Conservation (phyloP, 345 rosid species). For the Leavenworthia alabamica region DNA sequence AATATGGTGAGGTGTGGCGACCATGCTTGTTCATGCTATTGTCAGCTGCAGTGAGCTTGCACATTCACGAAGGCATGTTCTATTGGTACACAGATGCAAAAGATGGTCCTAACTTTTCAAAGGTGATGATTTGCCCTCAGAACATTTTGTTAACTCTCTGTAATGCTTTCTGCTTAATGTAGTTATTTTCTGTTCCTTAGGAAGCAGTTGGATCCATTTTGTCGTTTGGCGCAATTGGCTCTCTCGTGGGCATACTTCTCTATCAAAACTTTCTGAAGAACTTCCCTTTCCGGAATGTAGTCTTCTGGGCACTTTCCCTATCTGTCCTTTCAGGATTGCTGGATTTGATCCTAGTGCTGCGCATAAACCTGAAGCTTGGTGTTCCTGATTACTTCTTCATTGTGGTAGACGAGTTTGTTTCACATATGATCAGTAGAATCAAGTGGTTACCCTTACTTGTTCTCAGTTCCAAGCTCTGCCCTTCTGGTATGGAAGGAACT, state of each 20-base stretch:
- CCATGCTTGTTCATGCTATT: constrained; percentile 62
- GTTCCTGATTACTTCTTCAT: constrained; percentile 62
- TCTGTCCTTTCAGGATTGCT: constrained; percentile 57
- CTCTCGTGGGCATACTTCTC: constrained; percentile 54
- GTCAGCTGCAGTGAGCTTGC: constrained; percentile 56
- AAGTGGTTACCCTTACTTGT: constrained; percentile 72
- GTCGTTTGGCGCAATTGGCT: constrained; percentile 61
- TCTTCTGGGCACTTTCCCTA: constrained; percentile 59
- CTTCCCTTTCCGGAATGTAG: constrained; percentile 45
- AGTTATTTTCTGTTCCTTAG: constrained; percentile 31
- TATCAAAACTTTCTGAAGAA: constrained; percentile 55
- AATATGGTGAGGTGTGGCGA: constrained; percentile 56
- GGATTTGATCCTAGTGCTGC: constrained; percentile 54
- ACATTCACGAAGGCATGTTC: constrained; percentile 76
- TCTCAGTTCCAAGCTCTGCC: constrained; percentile 73
- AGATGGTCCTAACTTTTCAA: constrained; percentile 68
- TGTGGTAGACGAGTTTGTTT: constrained; percentile 50
- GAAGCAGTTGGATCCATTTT: constrained; percentile 59
- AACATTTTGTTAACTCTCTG: not conserved
- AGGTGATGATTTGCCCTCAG: not conserved
- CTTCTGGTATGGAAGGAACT: constrained; percentile 69
- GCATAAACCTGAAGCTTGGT: constrained; percentile 54
- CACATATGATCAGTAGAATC: constrained; percentile 50
- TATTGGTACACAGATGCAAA: constrained; percentile 82
- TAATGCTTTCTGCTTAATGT: not conserved